Percentiles rank a stretch among this genome's conserved stretches.
Conservation (phyloP, 83 land plant genomes). For the Thuja plicata region DNA sequence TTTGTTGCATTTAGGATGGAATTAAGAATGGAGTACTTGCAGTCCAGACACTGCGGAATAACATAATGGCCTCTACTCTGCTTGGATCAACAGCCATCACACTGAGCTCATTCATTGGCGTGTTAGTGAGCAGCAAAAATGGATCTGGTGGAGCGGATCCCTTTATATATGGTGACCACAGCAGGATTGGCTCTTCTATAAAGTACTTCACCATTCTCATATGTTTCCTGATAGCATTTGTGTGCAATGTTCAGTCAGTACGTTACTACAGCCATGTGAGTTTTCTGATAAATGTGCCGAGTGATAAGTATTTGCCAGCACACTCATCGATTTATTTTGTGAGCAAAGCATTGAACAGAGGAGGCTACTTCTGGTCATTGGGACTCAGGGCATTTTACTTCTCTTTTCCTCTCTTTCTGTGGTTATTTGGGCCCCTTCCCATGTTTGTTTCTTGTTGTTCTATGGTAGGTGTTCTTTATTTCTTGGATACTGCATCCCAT, state of each 20-base stretch:
- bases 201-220: conserved; percentile 58
- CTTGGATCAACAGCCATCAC: conserved; percentile 75
- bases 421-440: conserved; percentile 76
- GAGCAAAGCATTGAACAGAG: conserved; percentile 44
- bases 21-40: conserved; percentile 67
- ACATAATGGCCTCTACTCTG: conserved; percentile 85
- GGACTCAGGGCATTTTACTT: conserved; percentile 73
- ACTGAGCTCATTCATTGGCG: conserved; percentile 69
- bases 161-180: conserved; percentile 41
- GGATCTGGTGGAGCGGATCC: conserved; percentile 9
- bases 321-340: conserved; percentile 36
- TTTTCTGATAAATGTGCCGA: conserved; percentile 52
- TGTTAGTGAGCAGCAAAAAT: conserved; percentile 47
- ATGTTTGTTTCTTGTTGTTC: conserved; percentile 62
- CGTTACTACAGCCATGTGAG: conserved; percentile 80
- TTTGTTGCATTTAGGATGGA: conserved; percentile 38
- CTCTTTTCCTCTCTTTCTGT: conserved; percentile 72
- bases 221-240: conserved; percentile 74
- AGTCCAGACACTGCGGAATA: conserved; percentile 73
- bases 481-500: conserved; percentile 57
- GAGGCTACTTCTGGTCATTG: conserved; percentile 66
- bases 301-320: conserved; percentile 14
- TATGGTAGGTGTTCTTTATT: conserved; percentile 44
- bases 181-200: conserved; percentile 28
- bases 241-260: conserved; percentile 74